These are phyloP conservation scores for Agroathelia rolfsii DNA, from an alignment of 1,284 basidiomycete species.

Conservation along the genomic window DNA sequence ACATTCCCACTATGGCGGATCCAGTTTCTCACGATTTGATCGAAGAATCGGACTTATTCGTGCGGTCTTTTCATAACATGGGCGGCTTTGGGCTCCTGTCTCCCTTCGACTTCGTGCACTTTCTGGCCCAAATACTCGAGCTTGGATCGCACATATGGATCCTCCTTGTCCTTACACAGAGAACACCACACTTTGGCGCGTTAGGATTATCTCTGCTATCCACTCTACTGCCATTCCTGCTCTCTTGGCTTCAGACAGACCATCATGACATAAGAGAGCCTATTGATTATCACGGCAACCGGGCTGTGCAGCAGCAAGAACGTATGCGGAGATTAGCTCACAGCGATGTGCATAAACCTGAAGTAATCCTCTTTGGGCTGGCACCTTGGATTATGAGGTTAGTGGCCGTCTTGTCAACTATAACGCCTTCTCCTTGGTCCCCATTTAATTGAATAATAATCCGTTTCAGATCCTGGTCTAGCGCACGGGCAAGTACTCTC, in stretches of 20 bases:
- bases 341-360: conserved; percentile 60
- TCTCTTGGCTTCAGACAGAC: conserved; percentile 35
- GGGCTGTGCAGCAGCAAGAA: conserved; percentile 58
- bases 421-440: no score
- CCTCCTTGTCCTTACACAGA: conserved; percentile 55
- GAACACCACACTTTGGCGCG: conserved; percentile 42
- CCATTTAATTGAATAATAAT: no score
- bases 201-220: conserved; percentile 52
- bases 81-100: conserved; percentile 64
- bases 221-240: conserved; percentile 41
- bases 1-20: conserved; percentile 67
- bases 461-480: conserved; percentile 71
- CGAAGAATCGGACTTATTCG: conserved; percentile 76
- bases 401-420: no score
- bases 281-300: no score
- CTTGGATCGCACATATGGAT: conserved; percentile 59
- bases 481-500: conserved; percentile 46
- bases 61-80: conserved; percentile 59
- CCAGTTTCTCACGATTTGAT: conserved; percentile 62
- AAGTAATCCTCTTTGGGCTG: conserved; percentile 71
- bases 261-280: no score
- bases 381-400: conserved; percentile 71
- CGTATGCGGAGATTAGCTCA: conserved; percentile 62
- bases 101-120: conserved; percentile 65
- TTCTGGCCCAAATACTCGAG: conserved; percentile 61